A percentile compares a stretch with the other conserved stretches of the same genome.
Conservation (phyloP, 148 eudicot genomes). For the Rhododendron ovatum region DNA sequence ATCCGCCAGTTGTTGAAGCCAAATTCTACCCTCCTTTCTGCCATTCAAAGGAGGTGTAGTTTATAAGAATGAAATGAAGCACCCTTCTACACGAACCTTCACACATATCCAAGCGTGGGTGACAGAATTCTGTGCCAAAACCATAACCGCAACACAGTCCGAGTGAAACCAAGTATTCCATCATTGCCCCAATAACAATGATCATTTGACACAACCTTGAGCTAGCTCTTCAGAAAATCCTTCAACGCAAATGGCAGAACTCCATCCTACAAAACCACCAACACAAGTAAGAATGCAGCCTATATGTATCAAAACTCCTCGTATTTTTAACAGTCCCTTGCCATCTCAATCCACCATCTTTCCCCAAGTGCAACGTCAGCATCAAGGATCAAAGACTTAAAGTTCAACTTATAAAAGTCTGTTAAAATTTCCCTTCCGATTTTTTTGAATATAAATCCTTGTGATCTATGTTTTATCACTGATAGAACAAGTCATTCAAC, state of each 20-base stretch:
- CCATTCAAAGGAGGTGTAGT: background rate
- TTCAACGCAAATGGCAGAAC: constrained; percentile 45
- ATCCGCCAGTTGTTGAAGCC: constrained; percentile 1
- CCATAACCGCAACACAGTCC: background rate
- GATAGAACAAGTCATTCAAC: background rate
- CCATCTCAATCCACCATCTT: background rate
- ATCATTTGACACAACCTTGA: background rate
- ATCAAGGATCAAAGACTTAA: background rate
- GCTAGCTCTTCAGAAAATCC: constrained; percentile 64
- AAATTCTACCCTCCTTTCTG: background rate
- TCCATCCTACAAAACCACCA: constrained; percentile 45
- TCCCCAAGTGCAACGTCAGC: background rate
- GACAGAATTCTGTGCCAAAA: background rate
- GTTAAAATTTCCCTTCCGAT: background rate
- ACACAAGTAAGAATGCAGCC: background rate
- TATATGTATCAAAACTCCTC: background rate
- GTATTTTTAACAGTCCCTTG: background rate
- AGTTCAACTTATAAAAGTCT: background rate
- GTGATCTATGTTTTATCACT: background rate
- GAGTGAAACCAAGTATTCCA: background rate
- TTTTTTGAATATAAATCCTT: background rate
- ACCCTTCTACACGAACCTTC: constrained; percentile 6
- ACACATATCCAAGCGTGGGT: background rate
- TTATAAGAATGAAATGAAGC: background rate
- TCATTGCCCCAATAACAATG: background rate